Conservation (phyloP, 2,329 filamentous ascomycete species). For the Calonectria naviculata region DNA sequence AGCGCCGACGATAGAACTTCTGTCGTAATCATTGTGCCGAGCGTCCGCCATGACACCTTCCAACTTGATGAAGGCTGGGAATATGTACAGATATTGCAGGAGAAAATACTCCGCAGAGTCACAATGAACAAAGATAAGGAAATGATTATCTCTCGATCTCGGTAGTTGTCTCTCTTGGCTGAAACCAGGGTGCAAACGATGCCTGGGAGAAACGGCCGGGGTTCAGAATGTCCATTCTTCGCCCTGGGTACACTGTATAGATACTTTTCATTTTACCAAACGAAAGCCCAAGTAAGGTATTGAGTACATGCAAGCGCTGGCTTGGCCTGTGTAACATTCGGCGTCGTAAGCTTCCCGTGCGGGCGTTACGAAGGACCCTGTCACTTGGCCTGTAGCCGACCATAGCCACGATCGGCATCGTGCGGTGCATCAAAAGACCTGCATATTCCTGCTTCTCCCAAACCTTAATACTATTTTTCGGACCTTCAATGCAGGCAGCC, state of each 20-base stretch:
- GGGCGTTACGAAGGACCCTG: neutral
- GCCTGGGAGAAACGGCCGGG: neutral
- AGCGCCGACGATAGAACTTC: neutral
- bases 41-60: neutral
- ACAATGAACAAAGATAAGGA: too few species aligned
- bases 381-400: neutral
- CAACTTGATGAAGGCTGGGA: too few species aligned
- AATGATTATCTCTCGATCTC: neutral
- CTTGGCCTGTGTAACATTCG: neutral
- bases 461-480: neutral
- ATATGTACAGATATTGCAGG: neutral
- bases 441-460: neutral
- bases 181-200: neutral
- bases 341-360: neutral
- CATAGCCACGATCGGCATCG: neutral
- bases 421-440: neutral
- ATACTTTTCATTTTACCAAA: neutral
- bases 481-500: neutral
- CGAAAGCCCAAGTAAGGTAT: neutral
- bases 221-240: neutral
- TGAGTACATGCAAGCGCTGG: neutral
- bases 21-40: neutral
- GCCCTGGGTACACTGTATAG: neutral
- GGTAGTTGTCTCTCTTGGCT: neutral
- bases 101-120: neutral